Base-by-base conservation (phyloP, 2,329 filamentous ascomycete genomes). In the Botrytis tulipae region DNA sequence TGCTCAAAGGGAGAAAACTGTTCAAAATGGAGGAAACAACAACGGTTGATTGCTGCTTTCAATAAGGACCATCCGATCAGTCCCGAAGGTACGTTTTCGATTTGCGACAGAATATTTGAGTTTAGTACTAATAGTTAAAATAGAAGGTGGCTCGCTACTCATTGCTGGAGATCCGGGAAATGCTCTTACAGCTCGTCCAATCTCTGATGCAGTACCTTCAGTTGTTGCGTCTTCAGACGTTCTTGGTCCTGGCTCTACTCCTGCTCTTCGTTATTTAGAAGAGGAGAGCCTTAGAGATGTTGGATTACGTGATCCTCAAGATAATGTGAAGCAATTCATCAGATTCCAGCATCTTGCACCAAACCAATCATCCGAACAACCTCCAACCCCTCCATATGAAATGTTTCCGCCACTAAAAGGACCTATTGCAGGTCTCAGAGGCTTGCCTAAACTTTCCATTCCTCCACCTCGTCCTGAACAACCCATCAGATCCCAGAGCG, bases 321-420 rank as follows among this genome's bases (percentile, higher is more conserved):
- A 98, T 83, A 97, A 95, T 78, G 94, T 98, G 51, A 91, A 93
- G 80, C 93, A 97, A 77, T 98, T 97, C 83, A 87, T 98, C 71
- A 89, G 89, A 80, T 95, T 97, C 81, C 95, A 98, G 81, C 91
- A 92, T 81, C 80, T 89, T 74, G 84, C 87, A 68, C 86, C 88
- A 72, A 68, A 73, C 18, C 68, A 70, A 35, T 80, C 77, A 81
- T 79, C 82, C 37, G 88, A 91, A 71, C 87, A 92, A n/a, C 89
- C 90, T 12, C 88, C 88, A 14, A 91, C 91, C 12, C 91, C 92
- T 25, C 90, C 91, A 6, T 92, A 91, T 77, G 90, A 93, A 83
- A 84, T 90, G 78, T 86, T 87, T 74, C 86, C 88, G 22, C 78
- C 83, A 73, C 81, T 80, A 10, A 70, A 70, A 32, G 32, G 67